These are phyloP conservation scores for Selenicereus undatus DNA, from an alignment of 148 eudicot species.

Conservation along the genomic window DNA sequence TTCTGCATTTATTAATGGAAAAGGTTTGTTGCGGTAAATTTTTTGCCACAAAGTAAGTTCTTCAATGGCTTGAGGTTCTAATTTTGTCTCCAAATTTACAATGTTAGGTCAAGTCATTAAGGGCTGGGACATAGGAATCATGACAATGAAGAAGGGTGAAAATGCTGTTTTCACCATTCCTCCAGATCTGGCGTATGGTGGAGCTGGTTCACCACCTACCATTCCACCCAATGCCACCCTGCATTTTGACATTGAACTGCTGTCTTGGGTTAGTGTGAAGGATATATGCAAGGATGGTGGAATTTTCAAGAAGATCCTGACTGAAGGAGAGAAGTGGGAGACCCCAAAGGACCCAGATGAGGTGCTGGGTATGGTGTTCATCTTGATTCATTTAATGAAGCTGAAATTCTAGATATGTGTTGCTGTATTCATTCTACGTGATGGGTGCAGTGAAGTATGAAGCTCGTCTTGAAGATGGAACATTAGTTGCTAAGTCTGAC, in stretches of 20 bases:
- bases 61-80: background rate
- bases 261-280: constrained; percentile 86
- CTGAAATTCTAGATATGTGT: background rate
- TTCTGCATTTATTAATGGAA: no score
- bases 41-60: no score
- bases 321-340: constrained; percentile 93
- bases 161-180: constrained; percentile 92
- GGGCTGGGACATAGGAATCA: constrained; percentile 94
- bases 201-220: constrained; percentile 83
- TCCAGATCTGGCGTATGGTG: constrained; percentile 85
- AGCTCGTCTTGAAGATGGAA: constrained; percentile 73
- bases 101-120: constrained; percentile 84
- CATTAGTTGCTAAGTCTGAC: constrained; percentile 65
- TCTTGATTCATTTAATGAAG: background rate
- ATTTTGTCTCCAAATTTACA: background rate
- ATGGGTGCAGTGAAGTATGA: constrained; percentile 67
- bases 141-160: constrained; percentile 95
- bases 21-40: no score
- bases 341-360: constrained; percentile 92
- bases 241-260: constrained; percentile 80
- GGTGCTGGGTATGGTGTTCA: constrained; percentile 54
- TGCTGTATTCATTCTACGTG: background rate
- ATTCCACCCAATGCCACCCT: constrained; percentile 91
- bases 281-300: constrained; percentile 99
- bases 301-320: constrained; percentile 69